Base-by-base conservation (phyloP, 495 filamentous ascomycete genomes). In the Amniculicola lignicola region DNA sequence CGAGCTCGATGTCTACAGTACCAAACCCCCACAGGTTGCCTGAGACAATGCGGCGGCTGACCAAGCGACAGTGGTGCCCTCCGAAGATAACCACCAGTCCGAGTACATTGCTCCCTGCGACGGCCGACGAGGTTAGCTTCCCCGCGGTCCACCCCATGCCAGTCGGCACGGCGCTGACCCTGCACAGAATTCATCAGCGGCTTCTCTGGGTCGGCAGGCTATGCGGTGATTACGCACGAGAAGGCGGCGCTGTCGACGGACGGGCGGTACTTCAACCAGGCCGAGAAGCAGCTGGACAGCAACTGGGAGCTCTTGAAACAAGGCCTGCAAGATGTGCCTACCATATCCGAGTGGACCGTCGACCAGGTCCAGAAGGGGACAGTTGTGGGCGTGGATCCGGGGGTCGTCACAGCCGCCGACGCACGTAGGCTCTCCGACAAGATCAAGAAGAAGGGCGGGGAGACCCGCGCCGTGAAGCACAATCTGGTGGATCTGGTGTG, bases 241-340 rank as follows among this genome's bases (percentile, higher is more conserved):
- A 90, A 91, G 70, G 94, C 94, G 0, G 88, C 90, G 16, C 75
- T 99, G 33, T 87, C 92, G 19, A 99, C 94, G 24, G 94, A 99
- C 69, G 94, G 94, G 19, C 86, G 94, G 37, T 99, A 99, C 72
- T 97, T 97, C 77, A 97, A 96, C 73, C 94, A 99, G 71, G 94
- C 94, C 40, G 75, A 83, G 39, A 87, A 93, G 64, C 92, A 99
- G 70, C 80, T 99, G 29, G 94, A 97, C 67, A 76, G 69, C 58
- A 96, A 96, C 70, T 99, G 94, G 94, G 68, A 78, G 33, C 79
- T 99, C 10, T 74, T 99, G 62, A 99, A 96, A 75, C 87, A 92
- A 65, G 94, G 94, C 4, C 72, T 95, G 15, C 87, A 90, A 62
- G 90, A 95, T 68, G 90, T 96, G 23, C 92, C 89, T 5, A 96